Percentiles rank a stretch among this genome's conserved stretches.
Conservation (phyloP, 345 rosid genomes). For the Eucalyptus camaldulensis region DNA sequence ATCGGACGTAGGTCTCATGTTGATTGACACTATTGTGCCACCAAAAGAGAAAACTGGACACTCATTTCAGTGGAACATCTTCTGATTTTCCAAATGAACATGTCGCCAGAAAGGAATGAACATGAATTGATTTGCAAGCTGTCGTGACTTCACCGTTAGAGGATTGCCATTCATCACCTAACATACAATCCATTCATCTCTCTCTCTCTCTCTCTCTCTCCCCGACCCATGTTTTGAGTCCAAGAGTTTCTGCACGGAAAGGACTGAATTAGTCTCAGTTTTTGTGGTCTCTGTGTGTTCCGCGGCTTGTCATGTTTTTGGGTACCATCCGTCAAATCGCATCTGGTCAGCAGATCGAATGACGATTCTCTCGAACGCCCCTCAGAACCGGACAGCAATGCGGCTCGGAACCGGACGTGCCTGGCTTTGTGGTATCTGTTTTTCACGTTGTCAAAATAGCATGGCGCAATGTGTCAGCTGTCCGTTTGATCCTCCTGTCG, state of each 20-base stretch:
- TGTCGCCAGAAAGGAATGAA: not conserved
- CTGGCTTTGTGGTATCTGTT: not conserved
- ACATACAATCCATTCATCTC: not conserved
- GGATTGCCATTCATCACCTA: not conserved
- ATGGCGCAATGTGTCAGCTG: not conserved
- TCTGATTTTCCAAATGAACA: not conserved
- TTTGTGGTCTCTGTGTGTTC: not conserved
- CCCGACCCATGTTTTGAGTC: not conserved
- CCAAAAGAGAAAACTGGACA: not conserved
- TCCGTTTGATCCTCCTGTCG: not conserved
- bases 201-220: not conserved
- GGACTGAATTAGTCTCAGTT: not conserved
- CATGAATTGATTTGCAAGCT: not conserved
- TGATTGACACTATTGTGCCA: not conserved
- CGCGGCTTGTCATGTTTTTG: not conserved
- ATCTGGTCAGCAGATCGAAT: not conserved
- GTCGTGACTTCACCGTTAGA: not conserved
- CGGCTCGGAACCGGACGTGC: not conserved
- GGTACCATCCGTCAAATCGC: not conserved
- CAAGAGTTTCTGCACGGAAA: not conserved
- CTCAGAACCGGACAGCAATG: not conserved
- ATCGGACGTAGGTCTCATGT: not conserved
- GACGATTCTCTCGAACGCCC: not conserved
- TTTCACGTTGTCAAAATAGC: not conserved
- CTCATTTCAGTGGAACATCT: not conserved